A percentile compares a stretch with the other conserved stretches of the same genome.
Evolutionary conservation across 495 filamentous ascomycete genomes (phyloP).

Genomic region (Aspergillus cavernicola): DNA sequence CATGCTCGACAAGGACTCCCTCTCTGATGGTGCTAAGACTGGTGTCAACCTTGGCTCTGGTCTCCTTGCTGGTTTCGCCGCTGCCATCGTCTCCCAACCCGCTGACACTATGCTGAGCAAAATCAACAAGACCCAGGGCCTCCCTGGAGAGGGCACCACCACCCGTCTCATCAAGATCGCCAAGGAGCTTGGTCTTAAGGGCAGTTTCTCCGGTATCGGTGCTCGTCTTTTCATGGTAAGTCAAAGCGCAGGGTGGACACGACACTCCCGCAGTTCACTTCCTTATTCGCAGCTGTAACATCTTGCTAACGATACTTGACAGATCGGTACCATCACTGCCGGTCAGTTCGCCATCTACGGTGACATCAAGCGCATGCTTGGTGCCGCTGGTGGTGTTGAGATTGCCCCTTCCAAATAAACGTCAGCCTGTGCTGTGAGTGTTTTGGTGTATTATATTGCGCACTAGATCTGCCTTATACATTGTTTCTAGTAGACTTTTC

Average conservation of each 20-base stretch:
- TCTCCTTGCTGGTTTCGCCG: constrained; percentile 96
- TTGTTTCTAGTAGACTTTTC: constrained; percentile 31
- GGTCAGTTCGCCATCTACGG: constrained; percentile 98
- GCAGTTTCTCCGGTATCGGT: constrained; percentile 88
- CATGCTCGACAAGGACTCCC: constrained; percentile 67
- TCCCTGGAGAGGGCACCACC: constrained; percentile 90
- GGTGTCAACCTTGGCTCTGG: constrained; percentile 90
- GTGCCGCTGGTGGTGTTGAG: constrained; percentile 76
- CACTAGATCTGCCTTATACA: constrained; percentile 38
- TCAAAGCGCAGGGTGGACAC: neutral
- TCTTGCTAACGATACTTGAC: constrained; percentile 6
- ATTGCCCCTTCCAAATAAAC: constrained; percentile 49
- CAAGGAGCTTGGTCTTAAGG: constrained; percentile 86
- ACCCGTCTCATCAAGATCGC: constrained; percentile 92
- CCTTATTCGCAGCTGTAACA: neutral
- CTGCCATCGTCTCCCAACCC: constrained; percentile 93
- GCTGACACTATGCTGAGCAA: constrained; percentile 99
- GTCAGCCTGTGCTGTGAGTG: constrained; percentile 19
- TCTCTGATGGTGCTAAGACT: constrained; percentile 75
- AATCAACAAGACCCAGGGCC: constrained; percentile 99
- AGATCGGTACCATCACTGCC: constrained; percentile 74
- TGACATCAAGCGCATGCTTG: constrained; percentile 51
- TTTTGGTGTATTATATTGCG: constrained; percentile 37
- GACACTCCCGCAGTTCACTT: neutral
- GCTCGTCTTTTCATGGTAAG: constrained; percentile 73